Conservation (phyloP, 495 filamentous ascomycete species). For the Tuber calosporum region DNA sequence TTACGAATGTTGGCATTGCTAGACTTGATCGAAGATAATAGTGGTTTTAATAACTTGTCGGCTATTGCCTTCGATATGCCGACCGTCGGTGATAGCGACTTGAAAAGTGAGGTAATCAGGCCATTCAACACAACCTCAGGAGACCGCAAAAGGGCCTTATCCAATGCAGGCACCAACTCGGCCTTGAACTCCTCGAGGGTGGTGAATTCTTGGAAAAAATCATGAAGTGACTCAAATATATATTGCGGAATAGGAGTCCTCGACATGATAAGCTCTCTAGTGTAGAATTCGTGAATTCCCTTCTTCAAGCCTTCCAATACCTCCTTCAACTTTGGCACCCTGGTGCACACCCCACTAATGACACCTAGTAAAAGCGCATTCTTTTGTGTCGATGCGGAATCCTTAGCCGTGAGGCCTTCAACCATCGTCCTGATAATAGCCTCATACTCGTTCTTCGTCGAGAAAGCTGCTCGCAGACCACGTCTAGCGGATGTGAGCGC, state of each 20-base stretch:
- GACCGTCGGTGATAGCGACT: constrained; percentile 58
- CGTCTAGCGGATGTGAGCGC: constrained; percentile 67
- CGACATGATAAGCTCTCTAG: constrained; percentile 76
- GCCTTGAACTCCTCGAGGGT: constrained; percentile 64
- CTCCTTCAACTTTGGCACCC: constrained; percentile 53
- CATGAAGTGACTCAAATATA: constrained; percentile 63
- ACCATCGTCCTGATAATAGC: constrained; percentile 59
- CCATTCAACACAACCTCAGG: constrained; percentile 81
- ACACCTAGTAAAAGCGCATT: constrained; percentile 75
- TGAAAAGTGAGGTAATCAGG: constrained; percentile 62
- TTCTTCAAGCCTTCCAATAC: constrained; percentile 59
- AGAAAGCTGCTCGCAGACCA: constrained; percentile 63
- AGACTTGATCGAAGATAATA: constrained; percentile 83
- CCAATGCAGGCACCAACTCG: constrained; percentile 70
- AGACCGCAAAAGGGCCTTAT: constrained; percentile 79
- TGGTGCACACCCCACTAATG: constrained; percentile 74
- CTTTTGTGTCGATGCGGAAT: constrained; percentile 53
- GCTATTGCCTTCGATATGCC: constrained; percentile 70
- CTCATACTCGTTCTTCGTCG: constrained; percentile 49
- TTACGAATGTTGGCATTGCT: constrained; percentile 68
- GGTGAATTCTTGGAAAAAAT: constrained; percentile 76
- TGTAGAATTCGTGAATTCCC: constrained; percentile 69
- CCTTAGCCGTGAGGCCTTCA: constrained; percentile 58
- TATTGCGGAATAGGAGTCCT: constrained; percentile 62
- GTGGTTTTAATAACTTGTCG: constrained; percentile 67